Evolutionary conservation across 495 filamentous ascomycete genomes (phyloP), one percentile per base, ranked within the genome.

Genomic region (Rostrohypoxylon terebratum): DNA sequence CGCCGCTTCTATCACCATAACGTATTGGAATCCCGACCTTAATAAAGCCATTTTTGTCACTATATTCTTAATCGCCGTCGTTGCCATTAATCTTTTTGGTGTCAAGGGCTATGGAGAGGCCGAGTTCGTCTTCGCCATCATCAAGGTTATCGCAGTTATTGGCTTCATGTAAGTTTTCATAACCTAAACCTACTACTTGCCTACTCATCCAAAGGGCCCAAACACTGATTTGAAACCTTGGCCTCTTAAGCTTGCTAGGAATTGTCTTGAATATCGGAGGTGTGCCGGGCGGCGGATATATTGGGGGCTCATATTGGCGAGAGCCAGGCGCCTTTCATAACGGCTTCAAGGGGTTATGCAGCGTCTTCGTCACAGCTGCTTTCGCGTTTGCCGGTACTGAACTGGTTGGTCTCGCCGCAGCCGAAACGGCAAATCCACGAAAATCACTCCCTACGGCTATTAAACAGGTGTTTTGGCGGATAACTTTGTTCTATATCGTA

Each of bases 401-500:
- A 77, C 82, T 98, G n/a, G 94, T 97, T 59, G 95, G 94, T 60
- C 86, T 97, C 36, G 93, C 94, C 28, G 93, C 93, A 42, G 94
- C 94, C 42, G 94, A 97, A 77, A 94, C 93, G 1, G 89, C 87
- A 4, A 96, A 96, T 77, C 94, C 94, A 9, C 89, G 93, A 67
- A 96, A 95, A 75, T 91, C 91, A 13, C 86, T 97, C 5, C 94
- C 94, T 0, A 92, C 90, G 0, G 94, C 94, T 47, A 88, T 94
- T 75, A 96, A 96, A 78, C 94, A 97, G 80, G 94, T 97, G 38
- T 97, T 97, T 81, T 97, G 94, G 94, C 91, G 94, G 76, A 97
- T 97, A 79, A 89, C 89, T 14, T 86, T 97, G 69, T 95, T 96
- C 80, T 96, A 96, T 80, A 82, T 95, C 31, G 88, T 93, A 58